phyloP scores from a whole-genome alignment of 2,329 filamentous ascomycete species.

The Diaporthe eres region DNA sequence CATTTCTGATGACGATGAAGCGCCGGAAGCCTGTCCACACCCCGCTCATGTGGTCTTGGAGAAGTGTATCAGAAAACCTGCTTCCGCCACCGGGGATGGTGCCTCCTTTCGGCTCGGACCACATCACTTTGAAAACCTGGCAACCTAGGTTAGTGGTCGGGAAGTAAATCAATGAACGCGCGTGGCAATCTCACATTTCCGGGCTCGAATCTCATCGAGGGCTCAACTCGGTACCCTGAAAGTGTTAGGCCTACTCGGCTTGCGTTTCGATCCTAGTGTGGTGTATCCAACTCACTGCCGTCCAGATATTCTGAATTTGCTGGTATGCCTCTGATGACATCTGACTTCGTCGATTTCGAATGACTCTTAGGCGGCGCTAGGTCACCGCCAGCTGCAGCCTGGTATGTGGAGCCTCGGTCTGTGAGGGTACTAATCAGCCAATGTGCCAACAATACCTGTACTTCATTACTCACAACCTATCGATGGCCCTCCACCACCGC shows the following conservation, averaged over 20 bases:
- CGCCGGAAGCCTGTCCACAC: constrained; percentile 67
- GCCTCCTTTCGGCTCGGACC: constrained; percentile 61
- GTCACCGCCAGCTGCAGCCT: neutral
- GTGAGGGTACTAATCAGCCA: neutral
- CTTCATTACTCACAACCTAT: neutral
- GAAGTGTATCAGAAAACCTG: constrained; percentile 48
- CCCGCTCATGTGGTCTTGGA: constrained; percentile 49
- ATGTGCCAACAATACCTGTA: neutral
- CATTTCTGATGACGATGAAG: constrained; percentile 67
- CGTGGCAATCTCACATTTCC: constrained; percentile 20
- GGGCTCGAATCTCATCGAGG: constrained; percentile 15
- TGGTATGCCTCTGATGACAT: constrained; percentile 3
- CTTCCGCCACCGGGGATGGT: constrained; percentile 33
- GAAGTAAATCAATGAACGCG: neutral
- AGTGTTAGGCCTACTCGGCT: neutral
- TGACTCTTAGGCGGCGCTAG: neutral
- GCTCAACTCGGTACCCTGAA: constrained; percentile 32
- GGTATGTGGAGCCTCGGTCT: constrained; percentile 32
- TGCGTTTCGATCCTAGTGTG: neutral
- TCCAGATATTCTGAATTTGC: constrained; percentile 28
- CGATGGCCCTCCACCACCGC: constrained; percentile 5
- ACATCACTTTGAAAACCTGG: constrained; percentile 69
- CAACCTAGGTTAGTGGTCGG: constrained; percentile 1
- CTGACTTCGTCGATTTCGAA: neutral
- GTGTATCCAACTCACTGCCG: constrained; percentile 1